phyloP scores from a whole-genome alignment of 371 early-diverging fungal genomes.

The Rhizopus arrhizus region DNA sequence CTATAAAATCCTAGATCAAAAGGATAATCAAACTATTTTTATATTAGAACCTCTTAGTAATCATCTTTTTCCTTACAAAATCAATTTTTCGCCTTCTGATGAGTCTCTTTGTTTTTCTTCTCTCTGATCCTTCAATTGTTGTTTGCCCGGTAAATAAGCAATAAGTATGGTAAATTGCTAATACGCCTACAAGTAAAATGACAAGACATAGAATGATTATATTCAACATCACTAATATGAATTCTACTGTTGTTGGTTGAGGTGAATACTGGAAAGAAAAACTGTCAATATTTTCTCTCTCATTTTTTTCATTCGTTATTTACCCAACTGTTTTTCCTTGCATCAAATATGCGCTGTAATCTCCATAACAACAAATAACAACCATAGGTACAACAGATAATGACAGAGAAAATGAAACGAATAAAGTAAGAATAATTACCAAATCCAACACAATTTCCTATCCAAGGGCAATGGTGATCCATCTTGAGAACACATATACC shows the following conservation, averaged over 20 bases:
- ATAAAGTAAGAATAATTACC: slow-evolving; percentile 83
- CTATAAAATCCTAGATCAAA: slow-evolving; percentile 87
- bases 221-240: slow-evolving; percentile 68
- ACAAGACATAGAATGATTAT: slow-evolving; percentile 62
- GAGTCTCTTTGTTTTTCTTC: slow-evolving; percentile 33
- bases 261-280: background rate
- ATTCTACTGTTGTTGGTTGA: slow-evolving; percentile 39
- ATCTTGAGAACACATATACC: slow-evolving; percentile 77
- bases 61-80: slow-evolving; percentile 12
- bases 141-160: slow-evolving; percentile 83
- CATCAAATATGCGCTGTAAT: slow-evolving; percentile 38
- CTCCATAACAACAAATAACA: slow-evolving; percentile 48
- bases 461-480: slow-evolving; percentile 96
- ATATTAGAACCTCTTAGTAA: background rate
- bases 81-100: slow-evolving; percentile 24
- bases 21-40: slow-evolving; percentile 70
- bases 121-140: slow-evolving; percentile 83
- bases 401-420: slow-evolving; percentile 75
- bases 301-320: background rate
- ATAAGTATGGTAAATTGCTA: slow-evolving; percentile 79
- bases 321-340: slow-evolving; percentile 25
- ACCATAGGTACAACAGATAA: slow-evolving; percentile 59
- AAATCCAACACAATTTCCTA: slow-evolving; percentile 93
- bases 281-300: background rate
- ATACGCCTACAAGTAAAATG: slow-evolving; percentile 72